phyloP scores from a whole-genome alignment of 345 rosid species.

The Camelina laxa region DNA sequence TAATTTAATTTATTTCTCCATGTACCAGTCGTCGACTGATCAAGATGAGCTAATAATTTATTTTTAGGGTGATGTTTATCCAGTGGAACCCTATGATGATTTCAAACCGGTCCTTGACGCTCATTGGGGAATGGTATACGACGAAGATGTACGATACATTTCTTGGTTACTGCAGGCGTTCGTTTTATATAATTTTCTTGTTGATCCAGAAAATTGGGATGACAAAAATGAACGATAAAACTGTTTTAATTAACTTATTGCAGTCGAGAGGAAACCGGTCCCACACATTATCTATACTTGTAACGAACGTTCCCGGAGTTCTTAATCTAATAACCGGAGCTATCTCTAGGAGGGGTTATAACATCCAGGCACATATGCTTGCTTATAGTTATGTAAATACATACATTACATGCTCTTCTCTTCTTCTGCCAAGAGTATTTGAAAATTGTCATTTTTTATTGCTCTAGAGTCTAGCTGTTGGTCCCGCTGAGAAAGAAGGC shows the following conservation, averaged over 20 bases:
- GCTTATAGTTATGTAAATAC: constrained; percentile 12
- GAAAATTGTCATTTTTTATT: constrained; percentile 12
- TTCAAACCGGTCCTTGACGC: constrained; percentile 87
- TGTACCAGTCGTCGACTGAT: constrained; percentile 23
- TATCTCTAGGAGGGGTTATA: constrained; percentile 76
- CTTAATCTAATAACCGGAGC: constrained; percentile 74
- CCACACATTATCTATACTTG: constrained; percentile 71
- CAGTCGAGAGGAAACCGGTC: constrained; percentile 70
- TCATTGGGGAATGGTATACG: constrained; percentile 91
- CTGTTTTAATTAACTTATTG: constrained; percentile 12
- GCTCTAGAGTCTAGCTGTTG: constrained; percentile 73
- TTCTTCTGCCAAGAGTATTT: constrained; percentile 10
- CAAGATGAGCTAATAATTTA: constrained; percentile 2
- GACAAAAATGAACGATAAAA: not conserved
- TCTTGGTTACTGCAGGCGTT: constrained; percentile 2
- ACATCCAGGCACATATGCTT: constrained; percentile 52
- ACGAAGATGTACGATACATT: constrained; percentile 76
- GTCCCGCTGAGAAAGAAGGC: constrained; percentile 69
- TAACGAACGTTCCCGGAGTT: constrained; percentile 66
- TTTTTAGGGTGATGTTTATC: constrained; percentile 95
- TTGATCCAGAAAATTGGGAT: not conserved
- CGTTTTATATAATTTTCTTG: not conserved
- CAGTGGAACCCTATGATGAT: constrained; percentile 69
- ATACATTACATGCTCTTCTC: constrained; percentile 23
- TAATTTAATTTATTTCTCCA: not conserved